A percentile compares a stretch with the other conserved stretches of the same genome.
These are phyloP conservation scores for Sanguinoderma infundibulare DNA, from an alignment of 1,284 basidiomycete species.

Conservation along the genomic window DNA sequence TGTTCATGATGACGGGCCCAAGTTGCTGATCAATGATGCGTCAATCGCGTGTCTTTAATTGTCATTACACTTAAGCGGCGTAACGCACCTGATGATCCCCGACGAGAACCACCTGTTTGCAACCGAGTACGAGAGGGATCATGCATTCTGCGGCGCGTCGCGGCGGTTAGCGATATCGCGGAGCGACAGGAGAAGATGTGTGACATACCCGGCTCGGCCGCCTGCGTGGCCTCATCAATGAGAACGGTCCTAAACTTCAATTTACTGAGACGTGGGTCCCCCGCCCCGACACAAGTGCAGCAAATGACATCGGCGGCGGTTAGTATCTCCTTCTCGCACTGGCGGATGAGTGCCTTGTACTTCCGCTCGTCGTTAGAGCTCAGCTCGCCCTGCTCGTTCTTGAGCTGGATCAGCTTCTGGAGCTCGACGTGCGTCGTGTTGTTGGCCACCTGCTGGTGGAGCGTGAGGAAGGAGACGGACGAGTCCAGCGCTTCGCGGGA, in stretches of 20 bases:
- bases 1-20: conserved; percentile 99
- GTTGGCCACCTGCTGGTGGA: conserved; percentile 98
- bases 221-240: conserved; percentile 99
- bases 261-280: conserved; percentile 94
- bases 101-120: conserved; percentile 98
- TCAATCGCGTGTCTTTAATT: conserved; percentile 19
- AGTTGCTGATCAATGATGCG: conserved; percentile 67
- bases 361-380: conserved; percentile 97
- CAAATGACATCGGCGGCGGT: conserved; percentile 97
- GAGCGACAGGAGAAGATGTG: conserved; percentile 4
- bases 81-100: conserved; percentile 87
- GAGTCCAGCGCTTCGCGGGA: conserved; percentile 97
- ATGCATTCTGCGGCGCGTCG: conserved; percentile 79
- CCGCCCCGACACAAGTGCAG: conserved; percentile 97
- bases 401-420: conserved; percentile 97
- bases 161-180: conserved; percentile 1
- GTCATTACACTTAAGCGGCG: neutral
- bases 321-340: conserved; percentile 97
- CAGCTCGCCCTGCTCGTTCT: conserved; percentile 97
- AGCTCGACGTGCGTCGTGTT: conserved; percentile 94
- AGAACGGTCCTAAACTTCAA: conserved; percentile 98
- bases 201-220: conserved; percentile 90
- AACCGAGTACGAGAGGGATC: conserved; percentile 98
- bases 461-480: conserved; percentile 89
- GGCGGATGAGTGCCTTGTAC: conserved; percentile 93